Percentiles rank a stretch among this genome's conserved stretches.
Conservation (phyloP, 768 basidiomycete genomes). For the Lactifluus pinguis region DNA sequence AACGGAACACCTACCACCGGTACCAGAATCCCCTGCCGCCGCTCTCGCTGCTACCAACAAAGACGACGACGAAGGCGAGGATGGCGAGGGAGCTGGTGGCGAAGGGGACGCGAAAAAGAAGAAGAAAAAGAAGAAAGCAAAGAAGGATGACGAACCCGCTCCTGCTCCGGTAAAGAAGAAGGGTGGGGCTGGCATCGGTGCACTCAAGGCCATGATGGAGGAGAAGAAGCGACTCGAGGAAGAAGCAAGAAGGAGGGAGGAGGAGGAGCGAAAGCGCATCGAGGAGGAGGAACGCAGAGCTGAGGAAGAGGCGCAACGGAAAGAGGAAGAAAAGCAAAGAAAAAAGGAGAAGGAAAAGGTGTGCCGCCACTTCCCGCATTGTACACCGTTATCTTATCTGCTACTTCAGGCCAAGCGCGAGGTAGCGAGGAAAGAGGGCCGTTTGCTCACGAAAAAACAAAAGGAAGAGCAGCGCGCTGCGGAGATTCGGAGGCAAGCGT, state of each 20-base stretch:
- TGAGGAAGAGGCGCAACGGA: constrained; percentile 67
- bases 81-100: constrained; percentile 47
- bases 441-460: constrained; percentile 93
- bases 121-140: constrained; percentile 79
- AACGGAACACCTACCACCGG: constrained; percentile 14
- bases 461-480: constrained; percentile 88
- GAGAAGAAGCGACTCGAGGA: constrained; percentile 85
- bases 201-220: constrained; percentile 85
- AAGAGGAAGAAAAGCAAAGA: constrained; percentile 76
- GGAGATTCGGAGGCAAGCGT: constrained; percentile 83
- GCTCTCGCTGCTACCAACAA: constrained; percentile 26
- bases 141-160: constrained; percentile 66
- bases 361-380: constrained; percentile 9
- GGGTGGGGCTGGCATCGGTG: constrained; percentile 56
- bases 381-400: background rate
- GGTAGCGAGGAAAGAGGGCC: constrained; percentile 86
- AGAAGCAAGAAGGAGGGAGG: constrained; percentile 58
- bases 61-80: constrained; percentile 50
- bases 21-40: constrained; percentile 26
- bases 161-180: constrained; percentile 63
- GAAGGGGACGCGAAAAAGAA: constrained; percentile 45
- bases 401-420: constrained; percentile 71
- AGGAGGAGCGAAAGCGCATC: constrained; percentile 71
- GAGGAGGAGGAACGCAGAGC: constrained; percentile 82
- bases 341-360: constrained; percentile 89